Evolutionary conservation across 2,329 filamentous ascomycete genomes (phyloP), one percentile per base, ranked within the genome.

Genomic region (Epichloe typhina): DNA sequence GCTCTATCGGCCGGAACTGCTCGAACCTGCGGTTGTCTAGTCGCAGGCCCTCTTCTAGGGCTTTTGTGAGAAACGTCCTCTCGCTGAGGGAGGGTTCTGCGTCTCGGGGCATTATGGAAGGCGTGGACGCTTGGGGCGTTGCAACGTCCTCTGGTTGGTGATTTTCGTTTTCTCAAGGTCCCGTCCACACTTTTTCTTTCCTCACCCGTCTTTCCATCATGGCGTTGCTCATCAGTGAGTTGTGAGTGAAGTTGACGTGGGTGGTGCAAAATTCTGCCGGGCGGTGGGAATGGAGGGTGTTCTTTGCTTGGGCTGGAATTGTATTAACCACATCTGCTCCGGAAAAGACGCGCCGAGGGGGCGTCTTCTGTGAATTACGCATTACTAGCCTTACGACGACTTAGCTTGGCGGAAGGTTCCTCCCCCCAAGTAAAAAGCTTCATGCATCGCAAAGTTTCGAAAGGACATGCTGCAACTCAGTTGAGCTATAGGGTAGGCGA

Each of bases 61-160:
- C 90, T 64, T 94, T 80, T 54, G 83, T 74, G 56, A 96, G 79
- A 66, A 98, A 98, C 9, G 81, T 80, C 65, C 81, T 87, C 74
- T 97, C 91, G 64, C 91, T 88, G 56, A 86, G 78, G 49, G 91
- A 96, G 51, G 91, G 87, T 60, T 94, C 87, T 53, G 84, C 82
- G 83, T 96, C 90, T 69, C 87, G 85, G 64, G 91, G 91, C 91
- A 97, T 97, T 56, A 19, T 75, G 46, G 7, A 6, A 7, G n/a
- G 21, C 4, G 38, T 11, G 19, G 19, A 19, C 19, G 19, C 2
- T 19, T 19, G 19, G 19, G 19, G 3, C 19, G 19, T 19, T 19
- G 19, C 9, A 17, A 19, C n/a, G 15, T 21, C 37, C 19, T 12
- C 17, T n/a, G 4, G 12, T 26, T 5, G 15, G 21, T 1, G 26